Conservation (phyloP, 2,329 filamentous ascomycete genomes). For the Trichoderma semiorbis region DNA sequence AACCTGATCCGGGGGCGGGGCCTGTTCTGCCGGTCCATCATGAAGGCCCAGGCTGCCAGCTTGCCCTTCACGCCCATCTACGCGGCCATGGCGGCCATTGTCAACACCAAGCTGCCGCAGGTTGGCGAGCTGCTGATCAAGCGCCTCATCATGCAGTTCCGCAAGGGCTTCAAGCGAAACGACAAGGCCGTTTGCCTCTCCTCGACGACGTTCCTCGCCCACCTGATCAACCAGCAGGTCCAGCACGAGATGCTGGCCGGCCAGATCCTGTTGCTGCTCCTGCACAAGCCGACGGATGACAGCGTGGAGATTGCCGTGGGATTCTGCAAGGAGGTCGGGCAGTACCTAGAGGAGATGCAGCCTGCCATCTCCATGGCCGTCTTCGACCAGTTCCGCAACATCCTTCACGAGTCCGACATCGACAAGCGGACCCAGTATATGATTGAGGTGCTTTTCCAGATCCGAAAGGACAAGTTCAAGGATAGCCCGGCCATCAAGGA, state of each 20-base stretch:
- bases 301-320: conserved; percentile 96
- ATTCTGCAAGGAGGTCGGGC: conserved; percentile 86
- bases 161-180: conserved; percentile 92
- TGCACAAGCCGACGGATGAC: conserved; percentile 95
- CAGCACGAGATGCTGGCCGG: conserved; percentile 90
- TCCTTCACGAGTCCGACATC: conserved; percentile 93
- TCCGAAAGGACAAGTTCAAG: conserved; percentile 94
- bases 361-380: conserved; percentile 81
- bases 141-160: conserved; percentile 84
- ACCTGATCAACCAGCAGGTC: conserved; percentile 94
- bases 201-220: conserved; percentile 90
- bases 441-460: conserved; percentile 96
- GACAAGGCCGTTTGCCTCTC: conserved; percentile 95
- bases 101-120: conserved; percentile 94
- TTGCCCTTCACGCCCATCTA: conserved; percentile 96
- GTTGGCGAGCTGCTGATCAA: conserved; percentile 88
- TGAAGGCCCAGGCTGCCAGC: conserved; percentile 97
- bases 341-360: conserved; percentile 95
- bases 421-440: conserved; percentile 99
- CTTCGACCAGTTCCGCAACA: conserved; percentile 93
- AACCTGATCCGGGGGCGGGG: conserved; percentile 89
- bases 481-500: conserved; percentile 88
- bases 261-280: conserved; percentile 84
- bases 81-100: conserved; percentile 90
- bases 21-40: conserved; percentile 90